These are phyloP conservation scores for Colletotrichum acutatum DNA, from an alignment of 2,329 filamentous ascomycete species.

Conservation along the genomic window DNA sequence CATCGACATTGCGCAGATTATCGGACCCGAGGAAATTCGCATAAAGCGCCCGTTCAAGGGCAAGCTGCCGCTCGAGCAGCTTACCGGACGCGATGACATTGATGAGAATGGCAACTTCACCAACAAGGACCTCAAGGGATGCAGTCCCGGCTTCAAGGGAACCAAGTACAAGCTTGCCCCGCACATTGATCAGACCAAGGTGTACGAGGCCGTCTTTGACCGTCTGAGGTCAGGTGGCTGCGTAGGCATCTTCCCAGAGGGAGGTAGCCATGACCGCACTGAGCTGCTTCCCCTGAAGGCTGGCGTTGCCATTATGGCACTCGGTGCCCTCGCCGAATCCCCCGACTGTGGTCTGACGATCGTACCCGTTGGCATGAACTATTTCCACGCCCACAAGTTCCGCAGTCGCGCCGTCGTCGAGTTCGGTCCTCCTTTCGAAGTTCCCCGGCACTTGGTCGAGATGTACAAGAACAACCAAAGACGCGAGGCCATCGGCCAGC, in stretches of 20 bases:
- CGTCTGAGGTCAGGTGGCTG: slow-evolving; percentile 85
- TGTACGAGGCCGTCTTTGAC: slow-evolving; percentile 93
- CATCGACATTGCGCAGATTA: slow-evolving; percentile 84
- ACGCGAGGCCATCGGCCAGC: slow-evolving; percentile 85
- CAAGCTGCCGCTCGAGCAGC: slow-evolving; percentile 77
- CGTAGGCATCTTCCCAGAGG: slow-evolving; percentile 96
- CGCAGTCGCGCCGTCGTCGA: slow-evolving; percentile 95
- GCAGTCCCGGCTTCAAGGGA: slow-evolving; percentile 75
- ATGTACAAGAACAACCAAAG: slow-evolving; percentile 86
- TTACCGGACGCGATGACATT: slow-evolving; percentile 83
- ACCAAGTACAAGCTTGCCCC: slow-evolving; percentile 89
- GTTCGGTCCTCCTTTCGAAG: slow-evolving; percentile 89
- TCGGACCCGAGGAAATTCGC: slow-evolving; percentile 82
- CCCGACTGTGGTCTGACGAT: slow-evolving; percentile 92
- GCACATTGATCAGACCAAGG: slow-evolving; percentile 92
- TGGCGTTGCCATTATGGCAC: slow-evolving; percentile 96
- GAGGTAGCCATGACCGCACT: slow-evolving; percentile 93
- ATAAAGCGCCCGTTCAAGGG: slow-evolving; percentile 90
- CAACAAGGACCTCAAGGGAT: slow-evolving; percentile 63
- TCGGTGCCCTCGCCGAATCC: slow-evolving; percentile 86
- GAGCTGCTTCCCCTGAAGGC: slow-evolving; percentile 94
- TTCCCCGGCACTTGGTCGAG: slow-evolving; percentile 83
- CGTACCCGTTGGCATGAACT: slow-evolving; percentile 98
- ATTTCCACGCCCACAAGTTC: slow-evolving; percentile 99
- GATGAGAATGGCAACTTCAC: slow-evolving; percentile 73